phyloP scores from a whole-genome alignment of 768 basidiomycete species.

The Boletales sp. region DNA sequence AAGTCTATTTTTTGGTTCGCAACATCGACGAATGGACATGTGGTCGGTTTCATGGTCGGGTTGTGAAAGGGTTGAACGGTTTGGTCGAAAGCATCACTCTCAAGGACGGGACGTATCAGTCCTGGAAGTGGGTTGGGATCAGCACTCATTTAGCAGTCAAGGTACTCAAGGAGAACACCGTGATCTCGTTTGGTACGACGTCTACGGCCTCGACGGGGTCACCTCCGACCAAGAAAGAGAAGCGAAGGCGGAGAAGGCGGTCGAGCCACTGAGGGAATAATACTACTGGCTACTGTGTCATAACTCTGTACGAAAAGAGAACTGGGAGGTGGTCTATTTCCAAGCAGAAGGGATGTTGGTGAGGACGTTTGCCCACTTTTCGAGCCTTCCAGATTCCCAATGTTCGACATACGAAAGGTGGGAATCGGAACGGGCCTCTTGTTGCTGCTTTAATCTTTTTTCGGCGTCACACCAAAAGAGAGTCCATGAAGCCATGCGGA shows the following conservation, averaged over 20 bases:
- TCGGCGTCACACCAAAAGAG: slow-evolving; percentile 99
- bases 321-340: slow-evolving; percentile 37
- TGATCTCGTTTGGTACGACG: slow-evolving; percentile 22
- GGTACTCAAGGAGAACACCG: slow-evolving; percentile 36
- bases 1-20: slow-evolving; percentile 48
- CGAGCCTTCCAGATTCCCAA: slow-evolving; percentile 73
- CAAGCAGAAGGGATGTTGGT: slow-evolving; percentile 76
- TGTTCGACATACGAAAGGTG: slow-evolving; percentile 70
- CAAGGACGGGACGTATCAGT: slow-evolving; percentile 33
- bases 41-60: slow-evolving; percentile 37
- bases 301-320: background rate
- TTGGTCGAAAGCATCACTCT: slow-evolving; percentile 34
- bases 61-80: slow-evolving; percentile 37
- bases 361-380: slow-evolving; percentile 64
- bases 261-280: slow-evolving; percentile 19
- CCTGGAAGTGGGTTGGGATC: slow-evolving; percentile 47
- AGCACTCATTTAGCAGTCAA: slow-evolving; percentile 13
- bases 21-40: slow-evolving; percentile 55
- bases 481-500: slow-evolving; percentile 83
- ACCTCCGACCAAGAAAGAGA: slow-evolving; percentile 29
- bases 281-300: background rate
- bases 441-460: slow-evolving; percentile 70
- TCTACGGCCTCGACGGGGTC: slow-evolving; percentile 27
- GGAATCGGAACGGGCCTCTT: slow-evolving; percentile 60
- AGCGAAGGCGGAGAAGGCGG: slow-evolving; percentile 26